A percentile compares a stretch with the other conserved stretches of the same genome.
Evolutionary conservation across 75 land plant genomes (phyloP).

Genomic region (Sequoiadendron giganteum): DNA sequence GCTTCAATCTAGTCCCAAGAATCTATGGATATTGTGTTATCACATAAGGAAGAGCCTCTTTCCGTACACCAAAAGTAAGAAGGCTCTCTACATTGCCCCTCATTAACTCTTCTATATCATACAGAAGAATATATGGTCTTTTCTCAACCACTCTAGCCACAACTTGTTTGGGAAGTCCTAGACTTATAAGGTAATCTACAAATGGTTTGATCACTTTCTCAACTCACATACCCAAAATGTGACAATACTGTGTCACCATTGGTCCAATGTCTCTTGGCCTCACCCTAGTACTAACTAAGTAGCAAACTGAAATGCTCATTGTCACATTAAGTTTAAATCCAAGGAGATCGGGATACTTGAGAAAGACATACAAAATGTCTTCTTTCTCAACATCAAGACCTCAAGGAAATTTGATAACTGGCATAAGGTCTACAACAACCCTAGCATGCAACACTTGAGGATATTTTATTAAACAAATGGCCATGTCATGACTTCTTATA

Average conservation of each 20-base stretch:
- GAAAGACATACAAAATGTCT: slow-evolving; percentile 51
- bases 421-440: slow-evolving; percentile 70
- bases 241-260: slow-evolving; percentile 73
- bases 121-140: slow-evolving; percentile 57
- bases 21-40: slow-evolving; percentile 66
- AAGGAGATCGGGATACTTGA: slow-evolving; percentile 64
- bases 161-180: slow-evolving; percentile 60
- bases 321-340: slow-evolving; percentile 86
- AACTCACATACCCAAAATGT: slow-evolving; percentile 84
- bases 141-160: slow-evolving; percentile 59
- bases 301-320: slow-evolving; percentile 86
- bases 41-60: slow-evolving; percentile 43
- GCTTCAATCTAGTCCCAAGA: slow-evolving; percentile 51
- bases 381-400: slow-evolving; percentile 66
- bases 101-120: slow-evolving; percentile 56
- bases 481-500: slow-evolving; percentile 32
- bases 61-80: slow-evolving; percentile 63
- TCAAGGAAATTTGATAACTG: slow-evolving; percentile 62
- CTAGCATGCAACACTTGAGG: slow-evolving; percentile 45
- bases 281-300: slow-evolving; percentile 75
- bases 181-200: slow-evolving; percentile 55
- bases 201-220: slow-evolving; percentile 63
- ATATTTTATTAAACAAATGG: slow-evolving; percentile 40
- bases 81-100: slow-evolving; percentile 64
- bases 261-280: slow-evolving; percentile 74